phyloP scores from a whole-genome alignment of 352 stramenopile genomes.

The Phytophthora citricola region DNA sequence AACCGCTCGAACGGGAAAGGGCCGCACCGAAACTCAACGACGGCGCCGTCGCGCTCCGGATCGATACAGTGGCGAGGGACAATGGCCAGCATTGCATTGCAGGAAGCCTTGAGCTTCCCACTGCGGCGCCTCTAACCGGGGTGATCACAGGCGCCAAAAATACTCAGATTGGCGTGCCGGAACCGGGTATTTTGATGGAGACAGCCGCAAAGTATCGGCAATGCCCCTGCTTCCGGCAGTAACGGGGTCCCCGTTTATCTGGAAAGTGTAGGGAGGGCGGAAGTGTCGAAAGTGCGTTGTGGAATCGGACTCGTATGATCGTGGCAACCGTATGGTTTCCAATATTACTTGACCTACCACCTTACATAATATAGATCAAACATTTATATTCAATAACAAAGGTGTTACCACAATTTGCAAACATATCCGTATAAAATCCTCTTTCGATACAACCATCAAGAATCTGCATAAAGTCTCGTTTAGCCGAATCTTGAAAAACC shows the following conservation, averaged over 20 bases:
- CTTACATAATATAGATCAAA: neutral
- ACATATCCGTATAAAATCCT: neutral
- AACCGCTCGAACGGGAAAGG: conserved; percentile 29
- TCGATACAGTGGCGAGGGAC: conserved; percentile 2
- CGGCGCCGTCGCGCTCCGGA: conserved; percentile 12
- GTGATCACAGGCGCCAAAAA: conserved; percentile 24
- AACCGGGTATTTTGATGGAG: conserved; percentile 36
- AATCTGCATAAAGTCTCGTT: conserved; percentile 1
- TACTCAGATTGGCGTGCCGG: conserved; percentile 1
- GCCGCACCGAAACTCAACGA: conserved; percentile 30
- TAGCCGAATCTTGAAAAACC: neutral
- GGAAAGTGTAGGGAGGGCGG: conserved; percentile 7
- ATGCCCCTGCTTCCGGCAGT: conserved; percentile 9
- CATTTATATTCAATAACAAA: neutral
- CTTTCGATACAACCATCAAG: neutral
- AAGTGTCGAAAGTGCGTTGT: conserved; percentile 29
- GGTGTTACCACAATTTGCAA: neutral
- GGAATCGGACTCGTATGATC: conserved; percentile 22
- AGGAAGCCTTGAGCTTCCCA: conserved; percentile 17
- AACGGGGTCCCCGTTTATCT: neutral
- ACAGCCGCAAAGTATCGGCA: neutral
- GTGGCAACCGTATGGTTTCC: conserved; percentile 16
- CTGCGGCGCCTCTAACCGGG: conserved; percentile 10
- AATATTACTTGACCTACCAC: neutral
- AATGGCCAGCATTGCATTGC: neutral